Conservation (phyloP, 805 yeast genomes). For the Debaryomyces tyrocola region DNA sequence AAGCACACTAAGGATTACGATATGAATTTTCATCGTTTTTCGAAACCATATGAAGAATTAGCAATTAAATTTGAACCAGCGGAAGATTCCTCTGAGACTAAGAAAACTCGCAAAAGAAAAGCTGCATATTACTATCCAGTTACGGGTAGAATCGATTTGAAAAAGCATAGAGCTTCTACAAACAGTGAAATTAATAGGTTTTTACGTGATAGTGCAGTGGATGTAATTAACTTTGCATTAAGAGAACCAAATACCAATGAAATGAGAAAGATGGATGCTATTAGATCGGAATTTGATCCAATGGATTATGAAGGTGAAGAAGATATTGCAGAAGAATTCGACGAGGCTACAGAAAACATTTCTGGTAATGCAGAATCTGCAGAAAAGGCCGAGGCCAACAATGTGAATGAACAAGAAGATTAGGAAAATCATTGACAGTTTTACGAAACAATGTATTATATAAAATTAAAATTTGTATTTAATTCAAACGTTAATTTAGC, state of each 20-base stretch:
- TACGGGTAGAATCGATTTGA: conserved; percentile 73
- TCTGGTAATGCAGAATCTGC: conserved; percentile 1
- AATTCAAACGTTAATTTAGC: not conserved
- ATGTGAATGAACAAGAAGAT: not conserved
- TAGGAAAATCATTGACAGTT: not conserved
- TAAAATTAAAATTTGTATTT: not conserved
- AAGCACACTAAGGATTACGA: conserved; percentile 78
- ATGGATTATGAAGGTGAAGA: conserved; percentile 72
- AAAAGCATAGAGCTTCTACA: conserved; percentile 76
- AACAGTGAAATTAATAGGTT: conserved; percentile 53
- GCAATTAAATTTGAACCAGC: conserved; percentile 57
- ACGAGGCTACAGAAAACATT: conserved; percentile 25
- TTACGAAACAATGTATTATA: not conserved
- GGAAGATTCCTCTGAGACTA: conserved; percentile 22
- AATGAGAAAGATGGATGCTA: conserved; percentile 62
- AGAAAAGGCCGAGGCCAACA: not conserved
- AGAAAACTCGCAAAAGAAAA: conserved; percentile 43
- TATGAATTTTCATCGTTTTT: conserved; percentile 52
- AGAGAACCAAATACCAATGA: conserved; percentile 77
- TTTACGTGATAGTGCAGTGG: conserved; percentile 57
- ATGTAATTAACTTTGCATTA: conserved; percentile 58
- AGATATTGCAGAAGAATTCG: conserved; percentile 45
- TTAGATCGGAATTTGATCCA: conserved; percentile 73
- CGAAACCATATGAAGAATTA: conserved; percentile 59
- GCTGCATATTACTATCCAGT: conserved; percentile 79